Evolutionary conservation across 495 filamentous ascomycete species (phyloP).

Genomic region (Penicillium cinerascens): DNA sequence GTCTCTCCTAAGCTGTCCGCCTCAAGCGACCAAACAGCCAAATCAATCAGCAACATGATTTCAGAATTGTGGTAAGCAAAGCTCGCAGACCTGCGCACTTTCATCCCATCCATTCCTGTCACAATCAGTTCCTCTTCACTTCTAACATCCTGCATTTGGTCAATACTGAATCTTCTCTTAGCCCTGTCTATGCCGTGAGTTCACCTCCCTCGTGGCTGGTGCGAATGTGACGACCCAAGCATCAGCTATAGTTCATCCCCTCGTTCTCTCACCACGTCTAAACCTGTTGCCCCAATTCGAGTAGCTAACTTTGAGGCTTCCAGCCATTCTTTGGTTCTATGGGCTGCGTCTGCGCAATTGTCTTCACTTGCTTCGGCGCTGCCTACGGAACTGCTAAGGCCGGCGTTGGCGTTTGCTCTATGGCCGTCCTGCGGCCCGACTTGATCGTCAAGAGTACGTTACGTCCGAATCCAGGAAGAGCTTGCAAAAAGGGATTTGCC

Average conservation of each 20-base stretch:
- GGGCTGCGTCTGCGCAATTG: slow-evolving; percentile 96
- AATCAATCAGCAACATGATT: no score
- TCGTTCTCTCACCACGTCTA: no score
- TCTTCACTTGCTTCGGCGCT: slow-evolving; percentile 98
- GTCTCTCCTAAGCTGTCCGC: no score
- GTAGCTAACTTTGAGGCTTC: slow-evolving; percentile 26
- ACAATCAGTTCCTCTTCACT: no score
- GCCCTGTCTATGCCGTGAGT: slow-evolving; percentile 99
- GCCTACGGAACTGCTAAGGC: slow-evolving; percentile 99
- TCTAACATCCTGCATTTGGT: no score
- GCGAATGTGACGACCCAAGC: no score
- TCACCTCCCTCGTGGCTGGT: slow-evolving; percentile 17
- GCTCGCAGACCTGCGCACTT: no score
- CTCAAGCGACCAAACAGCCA: no score
- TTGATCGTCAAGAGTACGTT: slow-evolving; percentile 97
- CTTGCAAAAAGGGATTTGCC: no score
- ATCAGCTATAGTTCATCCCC: slow-evolving; percentile 4
- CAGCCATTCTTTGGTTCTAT: slow-evolving; percentile 99
- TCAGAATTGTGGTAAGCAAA: no score
- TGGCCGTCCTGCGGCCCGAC: slow-evolving; percentile 96
- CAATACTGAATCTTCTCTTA: no score
- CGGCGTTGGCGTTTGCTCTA: slow-evolving; percentile 95
- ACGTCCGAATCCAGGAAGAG: background rate
- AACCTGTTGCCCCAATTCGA: background rate
- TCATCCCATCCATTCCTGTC: no score